A percentile compares a stretch with the other conserved stretches of the same genome.
Conservation (phyloP, 345 rosid genomes). For the Anastatica hierochuntica region DNA sequence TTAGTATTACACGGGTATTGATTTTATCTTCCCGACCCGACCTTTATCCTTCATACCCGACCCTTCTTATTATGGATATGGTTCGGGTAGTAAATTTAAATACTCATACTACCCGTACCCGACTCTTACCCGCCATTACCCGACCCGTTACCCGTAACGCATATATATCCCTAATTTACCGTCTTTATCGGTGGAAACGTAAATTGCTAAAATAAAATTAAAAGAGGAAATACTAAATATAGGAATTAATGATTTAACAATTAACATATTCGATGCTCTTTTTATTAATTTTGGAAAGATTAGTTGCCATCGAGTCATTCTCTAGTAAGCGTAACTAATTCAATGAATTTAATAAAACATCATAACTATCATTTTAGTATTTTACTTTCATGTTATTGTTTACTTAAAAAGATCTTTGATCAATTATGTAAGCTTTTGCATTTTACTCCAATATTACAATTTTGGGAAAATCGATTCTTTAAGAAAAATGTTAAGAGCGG, state of each 20-base stretch:
- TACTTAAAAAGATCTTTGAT: background rate
- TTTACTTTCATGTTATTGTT: background rate
- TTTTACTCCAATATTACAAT: background rate
- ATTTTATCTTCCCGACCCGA: no score
- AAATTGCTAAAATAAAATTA: background rate
- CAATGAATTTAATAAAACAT: background rate
- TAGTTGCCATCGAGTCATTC: conserved; percentile 26
- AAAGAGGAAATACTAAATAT: background rate
- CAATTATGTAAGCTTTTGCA: background rate
- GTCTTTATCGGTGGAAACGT: background rate
- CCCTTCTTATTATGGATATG: no score
- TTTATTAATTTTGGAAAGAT: background rate
- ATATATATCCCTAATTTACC: no score
- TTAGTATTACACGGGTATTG: no score
- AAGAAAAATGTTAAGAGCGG: conserved; percentile 23
- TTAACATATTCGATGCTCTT: conserved; percentile 4
- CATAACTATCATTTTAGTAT: no score
- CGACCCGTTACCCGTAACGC: no score
- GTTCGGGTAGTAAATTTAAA: no score
- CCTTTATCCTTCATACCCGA: no score
- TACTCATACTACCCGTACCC: no score
- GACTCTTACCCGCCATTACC: no score
- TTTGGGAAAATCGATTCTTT: conserved; percentile 31
- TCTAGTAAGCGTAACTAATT: conserved; percentile 11
- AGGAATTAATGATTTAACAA: background rate